Evolutionary conservation across 768 basidiomycete species (phyloP).

Genomic region (Mrakia frigida): DNA sequence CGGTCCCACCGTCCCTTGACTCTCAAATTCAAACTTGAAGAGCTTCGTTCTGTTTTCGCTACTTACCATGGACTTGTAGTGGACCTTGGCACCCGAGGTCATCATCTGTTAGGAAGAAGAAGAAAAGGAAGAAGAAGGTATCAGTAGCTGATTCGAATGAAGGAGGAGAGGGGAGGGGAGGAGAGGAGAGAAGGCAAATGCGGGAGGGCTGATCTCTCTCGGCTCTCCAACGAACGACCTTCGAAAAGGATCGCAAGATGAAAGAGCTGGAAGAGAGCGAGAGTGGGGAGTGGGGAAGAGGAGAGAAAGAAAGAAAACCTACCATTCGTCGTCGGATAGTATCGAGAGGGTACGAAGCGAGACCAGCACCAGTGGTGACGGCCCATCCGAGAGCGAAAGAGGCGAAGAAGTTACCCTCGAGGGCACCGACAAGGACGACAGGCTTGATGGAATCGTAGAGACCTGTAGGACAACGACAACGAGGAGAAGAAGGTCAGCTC

Average conservation of each 20-base stretch:
- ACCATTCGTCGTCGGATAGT: constrained; percentile 89
- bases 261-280: neutral
- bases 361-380: constrained; percentile 64
- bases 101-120: constrained; percentile 59
- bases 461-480: neutral
- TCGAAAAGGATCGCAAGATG: neutral
- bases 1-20: too few relatives aligned
- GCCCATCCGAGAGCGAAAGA: constrained; percentile 98
- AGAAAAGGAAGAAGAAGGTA: neutral
- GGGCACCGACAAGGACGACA: constrained; percentile 89
- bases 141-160: too few relatives aligned
- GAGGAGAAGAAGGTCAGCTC: neutral
- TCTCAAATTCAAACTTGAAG: too few relatives aligned
- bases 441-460: constrained; percentile 55
- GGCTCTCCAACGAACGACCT: neutral
- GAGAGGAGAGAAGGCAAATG: neutral
- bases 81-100: constrained; percentile 87
- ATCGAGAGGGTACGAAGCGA: constrained; percentile 41
- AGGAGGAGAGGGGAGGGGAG: neutral
- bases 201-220: neutral
- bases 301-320: too few relatives aligned
- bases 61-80: constrained; percentile 91
- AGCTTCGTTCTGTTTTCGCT: too few relatives aligned
- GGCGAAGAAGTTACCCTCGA: constrained; percentile 93
- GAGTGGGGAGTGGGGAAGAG: neutral